Base-by-base conservation (phyloP, 305 asterid species). In the Fraxinus platypoda region DNA sequence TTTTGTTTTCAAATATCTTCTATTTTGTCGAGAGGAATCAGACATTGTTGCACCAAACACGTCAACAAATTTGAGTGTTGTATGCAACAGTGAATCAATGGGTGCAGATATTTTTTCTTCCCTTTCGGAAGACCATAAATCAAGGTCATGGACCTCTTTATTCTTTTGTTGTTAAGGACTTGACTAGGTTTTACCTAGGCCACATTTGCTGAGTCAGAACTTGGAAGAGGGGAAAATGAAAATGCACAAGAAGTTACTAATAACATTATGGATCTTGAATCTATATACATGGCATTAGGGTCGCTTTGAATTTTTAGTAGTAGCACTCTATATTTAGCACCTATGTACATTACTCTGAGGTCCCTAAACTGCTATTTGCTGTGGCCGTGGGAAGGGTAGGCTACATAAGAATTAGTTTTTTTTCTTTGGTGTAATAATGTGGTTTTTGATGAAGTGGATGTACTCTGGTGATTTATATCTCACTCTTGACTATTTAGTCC, bases 1-100 rank as follows among this genome's bases (percentile, higher is more conserved):
- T 82, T 95, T 91, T 88, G 96, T 95, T 74, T 95, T 95, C 83
- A 95, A 93, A 85, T 84, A 93, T 87, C 97, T 95, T 84, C 84
- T 94, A 49, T 95, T 95, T 84, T 84, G 82, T 81, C 84, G 85
- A 15, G 97, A 92, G 84, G 94, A 88, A 54, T 84, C 83, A 76
- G 87, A 81, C 78, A 73, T 81, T 84, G 82, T 77, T 86, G 81
- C 87, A n/a, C 76, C 84, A 30, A 66, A 81, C 86, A 74, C 85
- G 80, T 19, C 81, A 35, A 75, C 80, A 64, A 74, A 71, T 73
- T 28, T 52, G 70, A 83, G 83, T 80, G 59, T 81, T 70, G 83
- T 81, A 77, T 81, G 90, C 84, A 77, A 75, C 37, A 84, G 84
- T 81, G 93, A 86, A 86, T 89, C 87, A 85, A 85, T 83, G 80